These are phyloP conservation scores for Mycena kentingensis DNA, from an alignment of 768 basidiomycete species.

Conservation along the genomic window DNA sequence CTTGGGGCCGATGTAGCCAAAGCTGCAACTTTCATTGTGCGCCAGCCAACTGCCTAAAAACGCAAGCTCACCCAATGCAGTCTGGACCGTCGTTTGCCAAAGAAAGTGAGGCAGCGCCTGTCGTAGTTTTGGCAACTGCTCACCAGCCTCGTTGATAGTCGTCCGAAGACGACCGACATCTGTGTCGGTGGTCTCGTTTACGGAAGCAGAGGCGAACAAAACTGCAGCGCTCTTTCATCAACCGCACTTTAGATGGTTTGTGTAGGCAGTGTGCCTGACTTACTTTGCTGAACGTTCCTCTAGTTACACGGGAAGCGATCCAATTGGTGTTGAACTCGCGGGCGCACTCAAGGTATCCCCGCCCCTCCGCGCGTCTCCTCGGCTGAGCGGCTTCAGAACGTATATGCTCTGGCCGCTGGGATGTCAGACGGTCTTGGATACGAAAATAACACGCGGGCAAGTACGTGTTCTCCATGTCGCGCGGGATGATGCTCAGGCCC, in stretches of 20 bases:
- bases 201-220: constrained; percentile 69
- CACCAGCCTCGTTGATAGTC: constrained; percentile 46
- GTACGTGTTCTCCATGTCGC: constrained; percentile 45
- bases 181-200: constrained; percentile 84
- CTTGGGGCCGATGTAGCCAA: constrained; percentile 75
- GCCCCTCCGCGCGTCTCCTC: too few relatives aligned
- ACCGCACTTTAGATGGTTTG: constrained; percentile 88
- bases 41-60: constrained; percentile 27
- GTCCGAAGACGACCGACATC: constrained; percentile 83
- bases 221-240: constrained; percentile 82
- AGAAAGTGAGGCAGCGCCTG: constrained; percentile 60
- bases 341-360: constrained; percentile 90
- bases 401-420: constrained; percentile 86
- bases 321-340: constrained; percentile 82
- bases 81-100: constrained; percentile 91
- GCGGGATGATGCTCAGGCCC: constrained; percentile 9
- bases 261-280: constrained; percentile 10
- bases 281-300: constrained; percentile 18
- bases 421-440: constrained; percentile 85
- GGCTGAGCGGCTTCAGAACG: too few relatives aligned
- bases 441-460: constrained; percentile 86
- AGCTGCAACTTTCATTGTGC: constrained; percentile 79
- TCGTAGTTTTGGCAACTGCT: constrained; percentile 6
- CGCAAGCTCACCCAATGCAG: constrained; percentile 40
- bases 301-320: constrained; percentile 81